phyloP scores from a whole-genome alignment of 2,329 filamentous ascomycete genomes.

The Madurella mycetomatis region DNA sequence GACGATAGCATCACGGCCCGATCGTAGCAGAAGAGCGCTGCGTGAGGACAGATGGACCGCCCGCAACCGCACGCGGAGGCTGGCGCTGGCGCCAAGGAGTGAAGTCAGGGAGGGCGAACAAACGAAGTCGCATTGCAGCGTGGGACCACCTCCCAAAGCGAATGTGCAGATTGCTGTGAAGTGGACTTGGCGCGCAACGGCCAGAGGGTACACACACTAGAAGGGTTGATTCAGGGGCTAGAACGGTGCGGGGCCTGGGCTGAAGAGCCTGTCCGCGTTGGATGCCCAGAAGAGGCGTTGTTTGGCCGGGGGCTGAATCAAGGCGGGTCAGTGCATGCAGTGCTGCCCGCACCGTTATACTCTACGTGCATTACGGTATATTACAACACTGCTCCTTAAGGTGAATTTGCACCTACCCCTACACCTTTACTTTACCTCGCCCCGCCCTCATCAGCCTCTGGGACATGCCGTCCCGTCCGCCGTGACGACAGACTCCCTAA shows the following conservation, averaged over 20 bases:
- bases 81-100: not conserved
- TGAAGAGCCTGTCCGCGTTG: not conserved
- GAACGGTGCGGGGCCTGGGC: not conserved
- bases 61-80: not conserved
- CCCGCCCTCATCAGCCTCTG: not conserved
- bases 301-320: too few species aligned
- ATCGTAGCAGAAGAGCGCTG: not conserved
- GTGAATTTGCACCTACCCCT: too few species aligned
- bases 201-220: too few species aligned
- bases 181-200: too few species aligned
- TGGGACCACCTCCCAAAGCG: too few species aligned
- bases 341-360: too few species aligned
- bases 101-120: not conserved
- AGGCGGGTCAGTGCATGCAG: too few species aligned
- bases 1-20: constrained; percentile 5
- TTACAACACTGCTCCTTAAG: too few species aligned
- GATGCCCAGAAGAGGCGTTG: not conserved
- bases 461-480: constrained; percentile 1
- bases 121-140: too few species aligned
- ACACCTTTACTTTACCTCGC: too few species aligned
- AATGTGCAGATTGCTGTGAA: too few species aligned
- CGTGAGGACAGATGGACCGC: constrained; percentile 10
- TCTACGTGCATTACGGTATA: too few species aligned
- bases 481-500: not conserved
- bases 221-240: not conserved